Percentiles rank a stretch among this genome's conserved stretches.
Evolutionary conservation across 352 stramenopile species (phyloP).

Genomic region (Pythium dissotocum): DNA sequence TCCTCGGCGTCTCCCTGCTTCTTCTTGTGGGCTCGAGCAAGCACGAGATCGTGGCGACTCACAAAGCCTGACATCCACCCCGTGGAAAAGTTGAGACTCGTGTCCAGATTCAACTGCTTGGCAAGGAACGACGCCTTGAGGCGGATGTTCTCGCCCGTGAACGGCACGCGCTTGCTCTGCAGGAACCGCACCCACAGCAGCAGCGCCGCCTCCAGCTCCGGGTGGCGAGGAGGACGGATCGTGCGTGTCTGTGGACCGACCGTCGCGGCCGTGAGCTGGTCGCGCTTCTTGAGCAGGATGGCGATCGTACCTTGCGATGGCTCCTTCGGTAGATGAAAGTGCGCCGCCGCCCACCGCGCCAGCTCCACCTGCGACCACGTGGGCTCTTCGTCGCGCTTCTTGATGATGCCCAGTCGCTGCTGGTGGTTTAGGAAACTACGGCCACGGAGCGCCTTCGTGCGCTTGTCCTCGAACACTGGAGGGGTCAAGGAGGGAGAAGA

Average conservation of each 20-base stretch:
- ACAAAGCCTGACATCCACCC: conserved; percentile 30
- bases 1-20: conserved; percentile 14
- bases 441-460: conserved; percentile 2
- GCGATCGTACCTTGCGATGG: conserved; percentile 29
- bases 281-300: conserved; percentile 25
- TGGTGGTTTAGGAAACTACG: conserved; percentile 29
- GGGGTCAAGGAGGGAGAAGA: background rate
- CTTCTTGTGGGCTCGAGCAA: conserved; percentile 28
- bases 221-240: conserved; percentile 22
- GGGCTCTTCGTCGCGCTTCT: conserved; percentile 28
- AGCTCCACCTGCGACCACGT: conserved; percentile 29
- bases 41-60: conserved; percentile 19
- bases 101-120: conserved; percentile 17
- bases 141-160: conserved; percentile 29
- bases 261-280: conserved; percentile 22
- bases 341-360: conserved; percentile 23
- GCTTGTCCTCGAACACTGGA: background rate
- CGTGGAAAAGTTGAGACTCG: conserved; percentile 26
- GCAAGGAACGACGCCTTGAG: conserved; percentile 25
- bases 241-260: conserved; percentile 25
- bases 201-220: conserved; percentile 21
- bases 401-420: conserved; percentile 27
- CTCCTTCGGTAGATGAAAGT: conserved; percentile 27
- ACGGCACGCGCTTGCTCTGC: conserved; percentile 22
- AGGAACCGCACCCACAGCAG: conserved; percentile 26